A percentile compares a stretch with the other conserved stretches of the same genome.
Conservation (phyloP, 1,284 basidiomycete species). For the Papiliotrema laurentii region DNA sequence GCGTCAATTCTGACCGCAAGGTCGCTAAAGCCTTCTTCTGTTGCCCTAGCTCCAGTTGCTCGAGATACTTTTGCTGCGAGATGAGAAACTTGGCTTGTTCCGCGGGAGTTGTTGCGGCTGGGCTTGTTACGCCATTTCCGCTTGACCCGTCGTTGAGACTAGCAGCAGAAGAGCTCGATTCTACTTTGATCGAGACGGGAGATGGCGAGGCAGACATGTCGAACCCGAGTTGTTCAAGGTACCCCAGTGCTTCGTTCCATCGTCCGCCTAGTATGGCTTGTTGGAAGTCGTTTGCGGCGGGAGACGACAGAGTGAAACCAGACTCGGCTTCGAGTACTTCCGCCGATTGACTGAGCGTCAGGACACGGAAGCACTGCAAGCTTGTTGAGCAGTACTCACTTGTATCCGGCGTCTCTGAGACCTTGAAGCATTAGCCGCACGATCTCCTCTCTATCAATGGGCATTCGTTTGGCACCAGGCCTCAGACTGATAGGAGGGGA, state of each 20-base stretch:
- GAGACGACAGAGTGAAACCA: conserved; percentile 78
- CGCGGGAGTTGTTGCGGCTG: too few relatives aligned
- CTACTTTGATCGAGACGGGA: conserved; percentile 4
- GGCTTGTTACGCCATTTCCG: conserved; percentile 6
- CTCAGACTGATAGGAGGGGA: conserved; percentile 11
- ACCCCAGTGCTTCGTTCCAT: conserved; percentile 75
- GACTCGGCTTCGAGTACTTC: conserved; percentile 86
- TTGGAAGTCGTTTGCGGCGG: conserved; percentile 74
- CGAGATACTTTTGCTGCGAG: conserved; percentile 92
- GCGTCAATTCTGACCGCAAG: conserved; percentile 79
- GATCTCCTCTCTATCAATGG: conserved; percentile 80
- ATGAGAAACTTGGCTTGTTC: conserved; percentile 83
- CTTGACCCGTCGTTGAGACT: neutral
- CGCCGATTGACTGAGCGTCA: conserved; percentile 68
- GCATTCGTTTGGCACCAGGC: conserved; percentile 33
- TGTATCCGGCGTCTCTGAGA: conserved; percentile 85
- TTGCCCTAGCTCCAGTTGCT: conserved; percentile 79
- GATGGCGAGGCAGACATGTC: conserved; percentile 24
- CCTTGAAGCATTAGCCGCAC: conserved; percentile 87
- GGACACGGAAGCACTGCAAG: neutral
- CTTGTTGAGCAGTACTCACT: conserved; percentile 55
- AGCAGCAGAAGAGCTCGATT: neutral
- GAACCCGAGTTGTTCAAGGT: conserved; percentile 65
- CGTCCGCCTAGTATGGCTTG: conserved; percentile 73
- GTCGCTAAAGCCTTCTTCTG: conserved; percentile 79